A percentile compares a stretch with the other conserved stretches of the same genome.
Conservation (phyloP, 495 filamentous ascomycete species). For the Podospora didyma region DNA sequence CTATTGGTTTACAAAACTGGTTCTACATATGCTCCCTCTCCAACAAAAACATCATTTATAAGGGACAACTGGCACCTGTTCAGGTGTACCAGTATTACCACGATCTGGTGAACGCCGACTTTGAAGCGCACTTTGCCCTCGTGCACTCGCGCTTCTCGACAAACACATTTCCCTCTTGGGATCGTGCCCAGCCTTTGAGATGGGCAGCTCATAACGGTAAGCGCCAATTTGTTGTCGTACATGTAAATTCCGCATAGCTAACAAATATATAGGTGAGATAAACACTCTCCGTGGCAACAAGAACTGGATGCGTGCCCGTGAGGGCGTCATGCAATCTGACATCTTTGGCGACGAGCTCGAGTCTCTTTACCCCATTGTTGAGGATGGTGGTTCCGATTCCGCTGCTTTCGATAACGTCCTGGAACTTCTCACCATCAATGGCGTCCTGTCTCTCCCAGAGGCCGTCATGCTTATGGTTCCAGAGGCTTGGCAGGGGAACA, state of each 20-base stretch:
- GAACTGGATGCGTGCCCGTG: constrained; percentile 99
- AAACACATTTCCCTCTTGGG: constrained; percentile 99
- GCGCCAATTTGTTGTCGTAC: constrained; percentile 18
- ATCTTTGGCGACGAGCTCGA: constrained; percentile 94
- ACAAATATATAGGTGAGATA: constrained; percentile 65
- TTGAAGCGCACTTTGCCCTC: constrained; percentile 94
- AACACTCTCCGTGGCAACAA: constrained; percentile 99
- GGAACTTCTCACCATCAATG: constrained; percentile 93
- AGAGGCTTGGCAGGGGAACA: constrained; percentile 97
- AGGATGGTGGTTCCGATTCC: constrained; percentile 96
- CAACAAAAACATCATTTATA: constrained; percentile 99
- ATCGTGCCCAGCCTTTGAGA: constrained; percentile 92
- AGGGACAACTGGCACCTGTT: constrained; percentile 91
- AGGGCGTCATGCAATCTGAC: constrained; percentile 91
- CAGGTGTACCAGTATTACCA: constrained; percentile 99
- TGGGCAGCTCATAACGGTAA: constrained; percentile 98
- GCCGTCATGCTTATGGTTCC: constrained; percentile 99
- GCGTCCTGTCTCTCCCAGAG: constrained; percentile 92
- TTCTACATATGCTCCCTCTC: constrained; percentile 98
- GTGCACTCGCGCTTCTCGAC: constrained; percentile 98
- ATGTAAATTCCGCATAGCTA: constrained; percentile 25
- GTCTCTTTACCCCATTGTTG: constrained; percentile 87
- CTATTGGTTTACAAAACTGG: constrained; percentile 96
- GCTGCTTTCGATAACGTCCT: constrained; percentile 98
- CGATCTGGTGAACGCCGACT: constrained; percentile 95